Evolutionary conservation across 495 filamentous ascomycete genomes (phyloP).

Genomic region (Penicillium psychrofluorescens): DNA sequence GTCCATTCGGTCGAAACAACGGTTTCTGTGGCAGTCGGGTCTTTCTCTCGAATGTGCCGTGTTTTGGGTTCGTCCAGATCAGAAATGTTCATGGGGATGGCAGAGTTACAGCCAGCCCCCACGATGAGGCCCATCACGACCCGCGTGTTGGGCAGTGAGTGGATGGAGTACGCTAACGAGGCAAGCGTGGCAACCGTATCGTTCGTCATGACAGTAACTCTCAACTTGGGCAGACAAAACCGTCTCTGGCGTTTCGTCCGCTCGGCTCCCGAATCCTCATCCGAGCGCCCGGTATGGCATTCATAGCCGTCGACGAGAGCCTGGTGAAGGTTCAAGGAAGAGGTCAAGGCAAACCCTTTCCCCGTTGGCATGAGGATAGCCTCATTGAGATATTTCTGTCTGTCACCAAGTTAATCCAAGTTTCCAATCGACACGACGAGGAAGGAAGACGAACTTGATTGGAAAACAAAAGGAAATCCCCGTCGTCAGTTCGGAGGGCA

Average conservation of each 20-base stretch:
- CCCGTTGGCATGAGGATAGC: slow-evolving; percentile 72
- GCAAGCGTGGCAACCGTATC: slow-evolving; percentile 69
- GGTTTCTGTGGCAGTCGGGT: slow-evolving; percentile 40
- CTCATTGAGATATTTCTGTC: slow-evolving; percentile 61
- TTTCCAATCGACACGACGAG: background rate
- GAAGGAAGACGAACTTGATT: slow-evolving; percentile 50
- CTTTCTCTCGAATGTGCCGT: slow-evolving; percentile 19
- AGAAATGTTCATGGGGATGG: slow-evolving; percentile 55
- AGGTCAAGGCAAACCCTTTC: slow-evolving; percentile 68
- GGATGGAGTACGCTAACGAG: slow-evolving; percentile 56
- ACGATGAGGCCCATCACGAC: slow-evolving; percentile 69
- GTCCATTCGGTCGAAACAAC: slow-evolving; percentile 78
- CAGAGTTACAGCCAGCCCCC: slow-evolving; percentile 72
- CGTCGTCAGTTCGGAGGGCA: slow-evolving; percentile 48
- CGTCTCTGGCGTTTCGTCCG: slow-evolving; percentile 24
- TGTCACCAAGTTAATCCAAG: slow-evolving; percentile 17
- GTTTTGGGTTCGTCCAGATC: slow-evolving; percentile 54
- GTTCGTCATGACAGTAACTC: slow-evolving; percentile 65
- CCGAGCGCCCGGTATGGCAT: slow-evolving; percentile 31
- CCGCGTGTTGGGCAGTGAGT: slow-evolving; percentile 50
- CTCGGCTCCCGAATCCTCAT: slow-evolving; percentile 12
- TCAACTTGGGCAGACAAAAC: slow-evolving; percentile 49
- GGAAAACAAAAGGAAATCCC: slow-evolving; percentile 78
- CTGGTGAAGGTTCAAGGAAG: slow-evolving; percentile 58
- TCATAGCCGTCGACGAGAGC: slow-evolving; percentile 60